A percentile compares a stretch with the other conserved stretches of the same genome.
phyloP scores from a whole-genome alignment of 306 rosid species.

The Castanea mollissima region DNA sequence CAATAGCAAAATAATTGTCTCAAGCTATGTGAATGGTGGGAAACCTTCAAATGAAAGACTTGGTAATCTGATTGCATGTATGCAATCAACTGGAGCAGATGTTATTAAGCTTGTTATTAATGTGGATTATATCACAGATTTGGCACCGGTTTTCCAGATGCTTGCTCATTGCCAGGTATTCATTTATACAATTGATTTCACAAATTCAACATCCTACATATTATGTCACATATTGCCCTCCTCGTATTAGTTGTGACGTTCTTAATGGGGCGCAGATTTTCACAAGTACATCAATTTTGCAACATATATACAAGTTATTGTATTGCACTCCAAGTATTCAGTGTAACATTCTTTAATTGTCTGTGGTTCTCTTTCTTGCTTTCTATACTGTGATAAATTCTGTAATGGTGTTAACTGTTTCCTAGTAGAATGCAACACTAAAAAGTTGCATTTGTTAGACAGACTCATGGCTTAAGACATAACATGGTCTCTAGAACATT shows the following conservation, averaged over 20 bases:
- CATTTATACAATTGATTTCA: not conserved
- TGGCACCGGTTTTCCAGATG: slow-evolving; percentile 30
- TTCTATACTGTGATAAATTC: no score
- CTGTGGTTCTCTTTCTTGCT: no score
- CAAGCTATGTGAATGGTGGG: slow-evolving; percentile 37
- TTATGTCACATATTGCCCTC: not conserved
- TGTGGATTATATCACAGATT: slow-evolving; percentile 44
- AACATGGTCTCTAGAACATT: not conserved
- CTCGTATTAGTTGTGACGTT: not conserved
- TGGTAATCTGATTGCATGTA: slow-evolving; percentile 13
- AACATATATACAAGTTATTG: no score
- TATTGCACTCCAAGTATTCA: no score
- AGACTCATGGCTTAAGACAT: not conserved
- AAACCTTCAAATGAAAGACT: slow-evolving; percentile 38
- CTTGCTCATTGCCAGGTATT: slow-evolving; percentile 34
- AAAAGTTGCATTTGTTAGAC: not conserved
- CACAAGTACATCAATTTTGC: no score
- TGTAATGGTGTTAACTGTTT: not conserved
- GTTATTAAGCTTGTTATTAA: slow-evolving; percentile 36
- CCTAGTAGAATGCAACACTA: not conserved
- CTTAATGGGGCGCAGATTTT: not conserved
- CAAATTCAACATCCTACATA: not conserved
- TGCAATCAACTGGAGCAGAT: slow-evolving; percentile 44
- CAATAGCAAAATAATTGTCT: slow-evolving; percentile 34
- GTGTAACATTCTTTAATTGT: no score